These are phyloP conservation scores for Saturnispora bothae DNA, from an alignment of 805 yeast species.

Conservation along the genomic window DNA sequence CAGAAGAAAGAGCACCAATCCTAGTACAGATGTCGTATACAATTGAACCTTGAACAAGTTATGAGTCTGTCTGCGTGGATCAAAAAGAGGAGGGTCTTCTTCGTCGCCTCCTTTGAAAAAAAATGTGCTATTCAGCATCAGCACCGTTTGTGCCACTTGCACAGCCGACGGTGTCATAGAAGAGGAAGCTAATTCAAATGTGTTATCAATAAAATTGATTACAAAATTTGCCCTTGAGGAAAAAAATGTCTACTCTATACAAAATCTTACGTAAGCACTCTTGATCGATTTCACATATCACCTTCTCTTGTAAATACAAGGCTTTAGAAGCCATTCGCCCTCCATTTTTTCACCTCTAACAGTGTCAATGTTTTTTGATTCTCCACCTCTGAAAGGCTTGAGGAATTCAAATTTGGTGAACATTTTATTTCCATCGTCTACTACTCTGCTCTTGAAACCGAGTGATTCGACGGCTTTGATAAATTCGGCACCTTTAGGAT, in stretches of 20 bases:
- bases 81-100: constrained; percentile 28
- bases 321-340: constrained; percentile 85
- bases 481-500: constrained; percentile 69
- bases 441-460: constrained; percentile 81
- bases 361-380: constrained; percentile 46
- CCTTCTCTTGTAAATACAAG: constrained; percentile 91
- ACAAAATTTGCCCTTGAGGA: not conserved
- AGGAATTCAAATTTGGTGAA: constrained; percentile 90
- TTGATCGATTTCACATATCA: too few species aligned
- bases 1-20: constrained; percentile 33
- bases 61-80: constrained; percentile 34
- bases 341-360: constrained; percentile 53
- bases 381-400: constrained; percentile 65
- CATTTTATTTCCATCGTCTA: constrained; percentile 86
- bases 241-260: constrained; percentile 1
- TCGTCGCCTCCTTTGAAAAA: constrained; percentile 1
- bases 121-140: not conserved
- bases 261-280: not conserved
- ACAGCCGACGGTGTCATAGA: not conserved
- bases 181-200: not conserved
- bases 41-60: constrained; percentile 50
- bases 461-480: constrained; percentile 61
- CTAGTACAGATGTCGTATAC: constrained; percentile 37
- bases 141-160: not conserved
- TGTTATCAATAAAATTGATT: not conserved